phyloP scores from a whole-genome alignment of 2,329 filamentous ascomycete genomes.

The Aspergillus fumigatus region DNA sequence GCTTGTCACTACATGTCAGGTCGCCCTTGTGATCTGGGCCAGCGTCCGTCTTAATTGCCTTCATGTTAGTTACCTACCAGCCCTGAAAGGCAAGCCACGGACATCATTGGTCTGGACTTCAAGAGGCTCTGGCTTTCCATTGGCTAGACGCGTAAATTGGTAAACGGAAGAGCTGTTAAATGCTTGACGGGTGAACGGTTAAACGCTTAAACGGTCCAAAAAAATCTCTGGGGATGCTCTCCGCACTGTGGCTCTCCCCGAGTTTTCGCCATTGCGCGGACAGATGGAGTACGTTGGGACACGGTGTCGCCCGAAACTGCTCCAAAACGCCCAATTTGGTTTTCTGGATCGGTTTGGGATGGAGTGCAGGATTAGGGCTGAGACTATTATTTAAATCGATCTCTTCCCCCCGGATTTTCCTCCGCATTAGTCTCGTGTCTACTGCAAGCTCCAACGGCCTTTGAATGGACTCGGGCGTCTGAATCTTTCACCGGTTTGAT shows the following conservation, averaged over 20 bases:
- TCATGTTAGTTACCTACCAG: neutral
- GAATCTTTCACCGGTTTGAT: neutral
- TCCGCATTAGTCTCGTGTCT: neutral
- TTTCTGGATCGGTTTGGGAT: neutral
- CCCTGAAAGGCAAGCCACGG: neutral
- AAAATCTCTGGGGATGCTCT: neutral
- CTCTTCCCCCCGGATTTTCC: neutral
- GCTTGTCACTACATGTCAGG: too few relatives aligned
- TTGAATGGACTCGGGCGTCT: too few relatives aligned
- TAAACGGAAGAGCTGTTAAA: neutral
- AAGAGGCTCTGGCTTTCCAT: neutral
- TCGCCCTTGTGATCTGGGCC: too few relatives aligned
- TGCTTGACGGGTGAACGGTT: neutral
- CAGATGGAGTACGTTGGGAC: neutral
- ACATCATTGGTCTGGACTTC: neutral
- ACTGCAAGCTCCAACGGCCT: neutral
- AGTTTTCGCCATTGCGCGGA: neutral
- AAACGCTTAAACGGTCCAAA: neutral
- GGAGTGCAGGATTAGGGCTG: neutral
- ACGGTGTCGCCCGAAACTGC: neutral
- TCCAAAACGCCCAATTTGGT: neutral
- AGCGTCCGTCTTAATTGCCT: too few relatives aligned
- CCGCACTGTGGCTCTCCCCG: neutral
- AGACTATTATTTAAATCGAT: neutral
- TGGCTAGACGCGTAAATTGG: neutral